Base-by-base conservation (phyloP, 2,329 filamentous ascomycete species). In the Acrodontium crateriforme region DNA sequence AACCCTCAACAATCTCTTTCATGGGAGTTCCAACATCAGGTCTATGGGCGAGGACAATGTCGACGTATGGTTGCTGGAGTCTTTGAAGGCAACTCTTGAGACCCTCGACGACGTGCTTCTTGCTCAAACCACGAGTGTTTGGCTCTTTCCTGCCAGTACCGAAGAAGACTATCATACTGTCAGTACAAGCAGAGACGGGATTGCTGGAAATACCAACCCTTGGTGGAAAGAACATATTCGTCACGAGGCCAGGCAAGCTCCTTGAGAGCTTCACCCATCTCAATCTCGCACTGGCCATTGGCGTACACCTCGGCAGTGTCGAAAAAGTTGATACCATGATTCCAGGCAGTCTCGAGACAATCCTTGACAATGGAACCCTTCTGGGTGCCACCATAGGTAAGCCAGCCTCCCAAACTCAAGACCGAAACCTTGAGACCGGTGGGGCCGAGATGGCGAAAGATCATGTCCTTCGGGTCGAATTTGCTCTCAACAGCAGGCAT, bases 51-150 rank as follows among this genome's bases (percentile, higher is more conserved):
- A 74, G 69, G 19, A 75, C 63, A 24, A 76, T 56, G 47, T 76
- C 72, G 29, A 76, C 72, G 44, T 80, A 81, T n/a, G 67, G 65
- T 29, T 69, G 62, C 44, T 74, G 62, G 27, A 79, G 59, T 16
- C 74, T 61, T 39, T 60, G 54, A n/a, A 74, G 52, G 2, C 61
- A 69, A 47, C 57, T 59, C 55, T 72, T 68, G 29, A 72, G 53
- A 17, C 69, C 70, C 52, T 75, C 62, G n/a, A 65, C 53, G 27
- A 65, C 58, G 49, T 65, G 62, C 54, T 65, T 64, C 47, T 53
- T 56, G 31, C 54, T 59, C 20, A 64, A 46, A 28, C 61, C 61
- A 21, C 60, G 50, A n/a, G 62, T 66, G 49, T 66, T 66, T 32
- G 67, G 67, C 53, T 72, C 68, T 52, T 71, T 67, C 36, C 67